phyloP scores from a whole-genome alignment of 2,329 filamentous ascomycete species.

The Colletotrichum sojae region DNA sequence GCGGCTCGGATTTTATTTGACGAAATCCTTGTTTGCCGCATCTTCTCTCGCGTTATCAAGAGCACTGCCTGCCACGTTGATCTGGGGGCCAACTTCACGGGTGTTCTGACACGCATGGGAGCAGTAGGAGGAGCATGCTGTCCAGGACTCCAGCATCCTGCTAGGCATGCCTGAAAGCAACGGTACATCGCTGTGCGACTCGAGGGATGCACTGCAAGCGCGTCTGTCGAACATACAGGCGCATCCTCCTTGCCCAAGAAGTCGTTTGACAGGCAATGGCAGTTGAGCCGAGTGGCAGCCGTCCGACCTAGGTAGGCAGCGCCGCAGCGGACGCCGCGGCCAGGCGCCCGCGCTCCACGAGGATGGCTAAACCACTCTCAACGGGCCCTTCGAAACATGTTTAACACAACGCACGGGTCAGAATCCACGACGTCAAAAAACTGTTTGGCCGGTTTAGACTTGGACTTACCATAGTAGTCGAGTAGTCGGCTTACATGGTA shows the following conservation, averaged over 20 bases:
- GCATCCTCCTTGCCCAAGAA: not conserved
- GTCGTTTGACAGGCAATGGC: conserved; percentile 12
- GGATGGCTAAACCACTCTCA: not conserved
- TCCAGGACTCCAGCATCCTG: not conserved
- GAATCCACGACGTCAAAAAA: conserved; percentile 6
- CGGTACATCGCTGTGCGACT: not conserved
- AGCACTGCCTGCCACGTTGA: conserved; percentile 27
- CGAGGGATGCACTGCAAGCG: not conserved
- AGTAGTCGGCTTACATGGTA: not conserved
- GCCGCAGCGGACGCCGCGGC: conserved; percentile 8
- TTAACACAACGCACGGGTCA: not conserved
- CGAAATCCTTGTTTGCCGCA: not conserved
- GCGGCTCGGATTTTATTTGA: not conserved
- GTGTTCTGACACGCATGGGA: conserved; percentile 13
- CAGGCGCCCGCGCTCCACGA: not conserved
- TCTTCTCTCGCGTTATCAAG: conserved; percentile 10
- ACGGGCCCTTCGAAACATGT: not conserved
- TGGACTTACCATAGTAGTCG: not conserved
- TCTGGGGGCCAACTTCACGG: conserved; percentile 8
- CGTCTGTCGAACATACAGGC: not conserved
- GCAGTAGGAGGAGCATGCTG: not conserved
- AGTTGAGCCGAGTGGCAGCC: conserved; percentile 9
- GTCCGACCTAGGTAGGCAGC: no score
- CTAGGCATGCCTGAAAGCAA: not conserved
- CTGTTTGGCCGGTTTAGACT: not conserved